Percentiles rank a stretch among this genome's conserved stretches.
These are phyloP conservation scores for Kluyveromyces siamensis DNA, from an alignment of 805 yeast species.

Conservation along the genomic window DNA sequence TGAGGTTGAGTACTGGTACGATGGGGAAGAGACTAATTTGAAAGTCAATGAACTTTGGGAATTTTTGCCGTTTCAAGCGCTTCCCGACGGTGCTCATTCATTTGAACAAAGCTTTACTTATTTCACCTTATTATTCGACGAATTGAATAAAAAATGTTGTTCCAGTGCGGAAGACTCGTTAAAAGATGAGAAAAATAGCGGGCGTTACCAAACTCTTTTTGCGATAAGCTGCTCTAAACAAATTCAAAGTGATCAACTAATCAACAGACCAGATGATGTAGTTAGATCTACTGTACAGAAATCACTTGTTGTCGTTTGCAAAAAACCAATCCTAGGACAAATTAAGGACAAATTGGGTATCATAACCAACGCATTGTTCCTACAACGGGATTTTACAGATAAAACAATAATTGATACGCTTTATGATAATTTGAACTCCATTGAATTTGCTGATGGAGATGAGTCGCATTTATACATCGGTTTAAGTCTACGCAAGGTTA, in stretches of 20 bases:
- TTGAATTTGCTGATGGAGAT: conserved; percentile 22
- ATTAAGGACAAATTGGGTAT: conserved; percentile 85
- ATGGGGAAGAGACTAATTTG: conserved; percentile 30
- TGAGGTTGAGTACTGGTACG: conserved; percentile 85
- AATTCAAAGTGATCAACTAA: conserved; percentile 51
- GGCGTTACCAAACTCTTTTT: conserved; percentile 58
- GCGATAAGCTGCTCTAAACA: conserved; percentile 93
- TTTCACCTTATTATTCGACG: conserved; percentile 73
- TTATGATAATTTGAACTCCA: conserved; percentile 46
- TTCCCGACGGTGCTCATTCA: conserved; percentile 93
- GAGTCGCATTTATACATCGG: conserved; percentile 67
- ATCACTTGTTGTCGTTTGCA: conserved; percentile 75
- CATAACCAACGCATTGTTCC: conserved; percentile 77
- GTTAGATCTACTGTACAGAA: conserved; percentile 88
- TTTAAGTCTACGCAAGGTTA: conserved; percentile 55
- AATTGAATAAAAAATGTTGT: conserved; percentile 23
- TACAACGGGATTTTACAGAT: conserved; percentile 71
- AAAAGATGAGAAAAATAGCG: conserved; percentile 10
- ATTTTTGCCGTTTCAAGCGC: conserved; percentile 82
- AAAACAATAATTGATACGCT: conserved; percentile 56
- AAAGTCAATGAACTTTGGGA: conserved; percentile 53
- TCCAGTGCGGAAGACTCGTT: conserved; percentile 12
- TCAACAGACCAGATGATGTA: conserved; percentile 49
- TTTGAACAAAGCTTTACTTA: conserved; percentile 90
- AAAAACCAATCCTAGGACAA: conserved; percentile 82